Conservation (phyloP, 2,329 filamentous ascomycete species). For the Beauveria varroae region DNA sequence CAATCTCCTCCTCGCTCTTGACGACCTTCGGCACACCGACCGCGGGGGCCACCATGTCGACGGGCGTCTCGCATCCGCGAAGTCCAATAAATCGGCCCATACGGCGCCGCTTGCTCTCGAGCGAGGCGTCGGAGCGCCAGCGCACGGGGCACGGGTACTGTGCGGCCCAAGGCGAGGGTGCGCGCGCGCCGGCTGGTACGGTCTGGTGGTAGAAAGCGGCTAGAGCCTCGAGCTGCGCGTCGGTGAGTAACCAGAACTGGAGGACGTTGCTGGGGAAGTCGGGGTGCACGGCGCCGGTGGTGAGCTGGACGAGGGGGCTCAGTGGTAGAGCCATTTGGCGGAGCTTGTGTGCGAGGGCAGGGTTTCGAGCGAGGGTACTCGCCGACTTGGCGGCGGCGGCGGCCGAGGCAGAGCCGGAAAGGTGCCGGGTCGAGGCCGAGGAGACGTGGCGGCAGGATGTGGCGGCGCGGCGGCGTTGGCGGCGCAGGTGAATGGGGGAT, state of each 20-base stretch:
- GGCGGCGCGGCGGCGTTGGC: not conserved
- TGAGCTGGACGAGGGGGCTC: slow-evolving; percentile 57
- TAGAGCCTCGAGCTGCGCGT: slow-evolving; percentile 60
- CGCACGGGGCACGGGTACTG: slow-evolving; percentile 62
- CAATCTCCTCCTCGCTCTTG: slow-evolving; percentile 41
- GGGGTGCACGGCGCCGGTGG: slow-evolving; percentile 54
- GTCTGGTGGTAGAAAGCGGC: slow-evolving; percentile 69
- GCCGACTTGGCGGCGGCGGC: slow-evolving; percentile 12
- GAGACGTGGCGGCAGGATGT: slow-evolving; percentile 1
- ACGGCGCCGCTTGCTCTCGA: slow-evolving; percentile 64
- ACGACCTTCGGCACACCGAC: slow-evolving; percentile 6
- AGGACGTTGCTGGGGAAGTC: slow-evolving; percentile 60
- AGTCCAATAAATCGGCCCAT: slow-evolving; percentile 70
- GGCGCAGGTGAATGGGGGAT: slow-evolving; percentile 15
- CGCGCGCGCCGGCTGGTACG: slow-evolving; percentile 30
- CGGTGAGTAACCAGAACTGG: slow-evolving; percentile 66
- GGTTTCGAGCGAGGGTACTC: slow-evolving; percentile 35
- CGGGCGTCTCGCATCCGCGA: slow-evolving; percentile 42
- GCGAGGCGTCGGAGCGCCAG: slow-evolving; percentile 46
- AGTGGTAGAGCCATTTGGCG: slow-evolving; percentile 58
- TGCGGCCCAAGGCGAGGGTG: slow-evolving; percentile 35
- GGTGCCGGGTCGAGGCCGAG: not conserved
- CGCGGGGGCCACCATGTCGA: slow-evolving; percentile 5
- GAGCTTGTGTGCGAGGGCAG: slow-evolving; percentile 53
- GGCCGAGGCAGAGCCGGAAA: slow-evolving; percentile 19